Percentiles rank a stretch among this genome's conserved stretches.
These are phyloP conservation scores for Zangia roseola DNA, from an alignment of 768 basidiomycete genomes.

Conservation along the genomic window DNA sequence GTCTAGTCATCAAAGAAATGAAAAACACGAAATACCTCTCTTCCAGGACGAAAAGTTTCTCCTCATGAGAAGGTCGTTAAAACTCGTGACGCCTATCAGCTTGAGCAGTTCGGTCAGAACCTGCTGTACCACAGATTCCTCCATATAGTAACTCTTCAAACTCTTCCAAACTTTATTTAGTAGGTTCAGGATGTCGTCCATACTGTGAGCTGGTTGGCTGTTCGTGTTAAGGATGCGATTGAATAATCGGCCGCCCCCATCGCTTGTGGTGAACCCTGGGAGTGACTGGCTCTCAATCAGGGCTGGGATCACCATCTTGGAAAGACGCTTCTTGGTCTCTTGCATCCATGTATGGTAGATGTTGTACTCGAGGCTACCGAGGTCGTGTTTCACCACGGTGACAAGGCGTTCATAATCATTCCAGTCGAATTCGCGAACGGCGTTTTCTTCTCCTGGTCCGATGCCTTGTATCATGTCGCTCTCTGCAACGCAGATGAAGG, in stretches of 20 bases:
- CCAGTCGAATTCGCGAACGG: conserved; percentile 94
- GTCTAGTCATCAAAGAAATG: background rate
- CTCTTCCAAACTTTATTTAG: conserved; percentile 98
- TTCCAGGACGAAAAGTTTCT: conserved; percentile 99
- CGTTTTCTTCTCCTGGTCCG: conserved; percentile 91
- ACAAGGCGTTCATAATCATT: conserved; percentile 94
- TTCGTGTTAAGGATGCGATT: conserved; percentile 88
- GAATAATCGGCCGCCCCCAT: conserved; percentile 91
- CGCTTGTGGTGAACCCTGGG: conserved; percentile 95
- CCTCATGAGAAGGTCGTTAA: conserved; percentile 98
- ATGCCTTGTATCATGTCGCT: conserved; percentile 98
- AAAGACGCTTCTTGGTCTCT: conserved; percentile 92
- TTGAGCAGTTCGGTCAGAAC: conserved; percentile 93
- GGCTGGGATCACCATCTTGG: conserved; percentile 99
- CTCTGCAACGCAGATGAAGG: conserved; percentile 98
- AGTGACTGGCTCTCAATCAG: conserved; percentile 96
- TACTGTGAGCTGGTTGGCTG: conserved; percentile 86
- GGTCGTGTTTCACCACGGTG: conserved; percentile 97
- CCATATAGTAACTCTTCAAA: conserved; percentile 97
- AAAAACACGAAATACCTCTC: conserved; percentile 61
- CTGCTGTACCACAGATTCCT: conserved; percentile 94
- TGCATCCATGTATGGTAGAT: conserved; percentile 99
- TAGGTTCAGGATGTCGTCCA: conserved; percentile 97
- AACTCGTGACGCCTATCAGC: conserved; percentile 93
- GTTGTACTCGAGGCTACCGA: conserved; percentile 98